Evolutionary conservation across 495 filamentous ascomycete species (phyloP).

Genomic region (Daldinia vernicosa): DNA sequence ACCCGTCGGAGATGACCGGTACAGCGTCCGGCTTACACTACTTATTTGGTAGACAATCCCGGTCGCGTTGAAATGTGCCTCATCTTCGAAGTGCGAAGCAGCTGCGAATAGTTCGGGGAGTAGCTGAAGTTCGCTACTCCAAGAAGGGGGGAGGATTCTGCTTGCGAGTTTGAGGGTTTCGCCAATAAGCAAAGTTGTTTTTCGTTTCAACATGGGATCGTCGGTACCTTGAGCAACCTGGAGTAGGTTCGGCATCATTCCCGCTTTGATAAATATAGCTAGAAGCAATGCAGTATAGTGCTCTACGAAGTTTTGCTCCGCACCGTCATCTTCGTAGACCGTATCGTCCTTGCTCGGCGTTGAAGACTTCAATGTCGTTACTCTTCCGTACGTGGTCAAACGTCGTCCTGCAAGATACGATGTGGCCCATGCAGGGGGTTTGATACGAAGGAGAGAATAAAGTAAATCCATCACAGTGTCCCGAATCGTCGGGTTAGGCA

Average conservation of each 20-base stretch:
- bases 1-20: slow-evolving; percentile 70
- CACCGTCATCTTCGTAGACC: slow-evolving; percentile 69
- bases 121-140: slow-evolving; percentile 83
- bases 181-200: slow-evolving; percentile 88
- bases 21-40: slow-evolving; percentile 92
- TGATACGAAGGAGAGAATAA: slow-evolving; percentile 91
- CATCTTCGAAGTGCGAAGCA: slow-evolving; percentile 72
- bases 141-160: slow-evolving; percentile 77
- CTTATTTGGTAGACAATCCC: slow-evolving; percentile 96
- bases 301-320: slow-evolving; percentile 83
- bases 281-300: slow-evolving; percentile 93
- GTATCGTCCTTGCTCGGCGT: slow-evolving; percentile 53
- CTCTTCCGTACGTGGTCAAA: slow-evolving; percentile 92
- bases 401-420: slow-evolving; percentile 92
- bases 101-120: slow-evolving; percentile 82
- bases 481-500: slow-evolving; percentile 71
- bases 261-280: slow-evolving; percentile 84
- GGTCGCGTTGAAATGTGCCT: slow-evolving; percentile 80
- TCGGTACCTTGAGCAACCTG: slow-evolving; percentile 73
- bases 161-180: slow-evolving; percentile 90
- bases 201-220: slow-evolving; percentile 80
- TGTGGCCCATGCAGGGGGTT: slow-evolving; percentile 94
- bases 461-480: slow-evolving; percentile 84
- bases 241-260: slow-evolving; percentile 80
- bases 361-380: slow-evolving; percentile 79